phyloP scores from a whole-genome alignment of 495 filamentous ascomycete species.

The Penicillium roqueforti region DNA sequence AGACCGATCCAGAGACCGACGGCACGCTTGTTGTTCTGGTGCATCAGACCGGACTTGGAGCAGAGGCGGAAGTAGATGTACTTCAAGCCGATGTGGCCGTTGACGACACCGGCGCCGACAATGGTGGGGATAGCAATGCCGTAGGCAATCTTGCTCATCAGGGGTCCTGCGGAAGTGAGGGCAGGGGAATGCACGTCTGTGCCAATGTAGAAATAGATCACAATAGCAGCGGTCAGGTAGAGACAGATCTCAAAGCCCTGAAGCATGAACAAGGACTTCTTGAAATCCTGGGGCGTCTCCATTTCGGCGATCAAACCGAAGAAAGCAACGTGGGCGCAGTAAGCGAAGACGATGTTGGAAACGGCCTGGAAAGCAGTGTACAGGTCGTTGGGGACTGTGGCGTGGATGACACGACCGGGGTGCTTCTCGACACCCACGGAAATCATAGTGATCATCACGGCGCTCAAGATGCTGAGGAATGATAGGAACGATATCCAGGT shows the following conservation, averaged over 20 bases:
- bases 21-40: conserved; percentile 46
- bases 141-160: conserved; percentile 70
- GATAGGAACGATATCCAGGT: conserved; percentile 60
- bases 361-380: conserved; percentile 42
- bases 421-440: conserved; percentile 54
- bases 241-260: conserved; percentile 62
- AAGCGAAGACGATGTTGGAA: conserved; percentile 52
- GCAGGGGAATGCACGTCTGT: conserved; percentile 63
- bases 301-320: conserved; percentile 78
- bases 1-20: conserved; percentile 53
- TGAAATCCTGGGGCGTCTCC: conserved; percentile 61
- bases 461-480: conserved; percentile 32
- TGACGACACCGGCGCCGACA: conserved; percentile 66
- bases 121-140: conserved; percentile 74
- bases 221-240: conserved; percentile 61
- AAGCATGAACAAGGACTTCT: conserved; percentile 61
- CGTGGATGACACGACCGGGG: conserved; percentile 23
- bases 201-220: conserved; percentile 74
- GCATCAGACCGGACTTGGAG: conserved; percentile 49
- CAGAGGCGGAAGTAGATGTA: conserved; percentile 65
- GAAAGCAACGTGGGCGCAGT: conserved; percentile 65
- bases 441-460: conserved; percentile 68
- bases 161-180: conserved; percentile 57
- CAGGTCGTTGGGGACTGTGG: conserved; percentile 28
- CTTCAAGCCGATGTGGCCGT: conserved; percentile 57